Percentiles rank a stretch among this genome's conserved stretches.
These are phyloP conservation scores for Fraxinus excelsior DNA, from an alignment of 257 asterid genomes.

Conservation along the genomic window DNA sequence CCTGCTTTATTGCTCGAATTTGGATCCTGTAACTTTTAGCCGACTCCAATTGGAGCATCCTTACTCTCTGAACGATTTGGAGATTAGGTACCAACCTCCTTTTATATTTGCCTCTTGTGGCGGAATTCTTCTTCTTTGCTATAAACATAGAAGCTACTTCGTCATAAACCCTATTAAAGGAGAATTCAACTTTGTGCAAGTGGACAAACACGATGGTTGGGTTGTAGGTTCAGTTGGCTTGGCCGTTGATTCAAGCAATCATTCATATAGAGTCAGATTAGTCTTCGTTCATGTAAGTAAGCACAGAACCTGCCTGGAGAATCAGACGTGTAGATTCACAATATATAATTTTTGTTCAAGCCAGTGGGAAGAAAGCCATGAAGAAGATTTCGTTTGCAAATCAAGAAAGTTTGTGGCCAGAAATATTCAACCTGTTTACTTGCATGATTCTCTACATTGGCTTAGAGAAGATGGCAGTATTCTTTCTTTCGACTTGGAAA, in stretches of 20 bases:
- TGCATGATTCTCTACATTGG: conserved; percentile 3
- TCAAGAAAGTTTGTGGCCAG: not conserved
- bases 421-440: conserved; percentile 1
- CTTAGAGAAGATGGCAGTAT: not conserved
- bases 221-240: not conserved
- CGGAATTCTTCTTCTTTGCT: too few relatives aligned
- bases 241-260: not conserved
- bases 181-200: too few relatives aligned
- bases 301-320: not conserved
- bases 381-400: not conserved
- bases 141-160: too few relatives aligned
- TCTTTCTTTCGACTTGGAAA: not conserved
- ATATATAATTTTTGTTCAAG: not conserved
- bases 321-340: not conserved
- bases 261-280: too few relatives aligned
- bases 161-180: too few relatives aligned
- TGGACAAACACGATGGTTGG: too few relatives aligned
- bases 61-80: not conserved
- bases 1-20: not conserved
- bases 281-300: not conserved
- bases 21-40: not conserved
- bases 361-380: not conserved
- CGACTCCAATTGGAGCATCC: not conserved
- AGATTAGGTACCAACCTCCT: not conserved
- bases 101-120: not conserved